Evolutionary conservation across 2,329 filamentous ascomycete genomes (phyloP), one percentile per base, ranked within the genome.

Genomic region (Fusarium pininemorale): DNA sequence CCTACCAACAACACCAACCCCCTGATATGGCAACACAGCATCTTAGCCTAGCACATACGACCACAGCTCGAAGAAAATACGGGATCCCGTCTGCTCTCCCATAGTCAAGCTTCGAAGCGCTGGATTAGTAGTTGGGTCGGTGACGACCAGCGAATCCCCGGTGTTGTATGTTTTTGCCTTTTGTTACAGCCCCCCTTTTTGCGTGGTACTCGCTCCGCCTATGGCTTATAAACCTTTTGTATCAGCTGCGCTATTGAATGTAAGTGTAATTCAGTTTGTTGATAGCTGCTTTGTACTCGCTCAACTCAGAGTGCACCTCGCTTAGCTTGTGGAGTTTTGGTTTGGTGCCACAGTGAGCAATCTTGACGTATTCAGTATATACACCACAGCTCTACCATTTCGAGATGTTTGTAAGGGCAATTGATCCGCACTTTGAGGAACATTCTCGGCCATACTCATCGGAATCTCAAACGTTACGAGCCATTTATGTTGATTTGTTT

Each of bases 121-220:
- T n/a, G 66, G 66, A 69, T 69, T 69, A 69, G 66, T 69, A 69
- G 66, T 69, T 69, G 64, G 66, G 64, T 69, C 66, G 64, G 66
- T 69, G 64, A 69, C 66, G 66, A 69, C 66, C 64, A 69, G 66
- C 66, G 66, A 69, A 69, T 69, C 56, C 66, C 65, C 38, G 39
- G 66, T 69, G 66, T 69, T 69, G 65, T 69, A 69, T 69, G 56
- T 64, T 45, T 28, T 63, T 50, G 18, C 30, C 32, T 44, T 30
- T 7, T 16, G 5, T 18, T 58, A 26, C 30, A 20, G 20, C 9
- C 1, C 39, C 32, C 18, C 37, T 42, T 45, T 37, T 41, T 12
- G 18, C 7, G 10, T 32, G 6, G 6, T 20, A n/a, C 7, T 48
- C 9, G 2, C 4, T 42, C 12, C 1, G 18, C 24, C 14, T n/a